These are phyloP conservation scores for Yamadazyma atlantica DNA, from an alignment of 1,139 yeast species.

Conservation along the genomic window DNA sequence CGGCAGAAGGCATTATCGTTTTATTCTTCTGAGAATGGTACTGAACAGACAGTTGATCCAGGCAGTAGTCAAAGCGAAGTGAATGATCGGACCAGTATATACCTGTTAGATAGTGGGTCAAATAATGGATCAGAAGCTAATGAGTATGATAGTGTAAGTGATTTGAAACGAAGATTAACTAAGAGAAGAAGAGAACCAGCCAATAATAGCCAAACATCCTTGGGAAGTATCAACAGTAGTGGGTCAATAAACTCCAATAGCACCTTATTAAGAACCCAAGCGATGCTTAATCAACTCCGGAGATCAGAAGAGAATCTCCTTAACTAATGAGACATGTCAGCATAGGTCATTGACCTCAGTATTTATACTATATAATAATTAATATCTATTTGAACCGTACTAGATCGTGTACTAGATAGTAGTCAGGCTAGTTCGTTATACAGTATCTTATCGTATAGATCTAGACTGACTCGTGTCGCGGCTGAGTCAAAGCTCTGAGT, in stretches of 20 bases:
- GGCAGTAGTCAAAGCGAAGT: too few relatives aligned
- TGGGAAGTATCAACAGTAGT: constrained; percentile 7
- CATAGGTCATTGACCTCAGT: too few relatives aligned
- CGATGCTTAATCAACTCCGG: constrained; percentile 41
- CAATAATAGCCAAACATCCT: constrained; percentile 4
- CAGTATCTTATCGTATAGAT: too few relatives aligned
- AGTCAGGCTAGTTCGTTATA: too few relatives aligned
- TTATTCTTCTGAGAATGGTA: constrained; percentile 32
- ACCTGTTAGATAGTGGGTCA: constrained; percentile 2
- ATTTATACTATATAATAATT: too few relatives aligned
- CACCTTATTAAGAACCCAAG: constrained; percentile 40
- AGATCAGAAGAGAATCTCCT: constrained; percentile 3
- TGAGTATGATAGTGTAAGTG: constrained; percentile 43
- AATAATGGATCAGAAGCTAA: constrained; percentile 9
- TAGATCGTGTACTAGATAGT: too few relatives aligned
- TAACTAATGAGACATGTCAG: constrained; percentile 2
- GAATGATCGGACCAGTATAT: not conserved
- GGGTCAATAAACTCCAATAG: constrained; percentile 24
- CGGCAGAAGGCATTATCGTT: constrained; percentile 38
- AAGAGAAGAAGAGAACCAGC: constrained; percentile 27
- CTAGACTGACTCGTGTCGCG: not conserved
- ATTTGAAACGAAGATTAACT: constrained; percentile 39
- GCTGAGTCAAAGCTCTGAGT: too few relatives aligned
- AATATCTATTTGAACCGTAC: too few relatives aligned
- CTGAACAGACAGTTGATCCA: too few relatives aligned